Conservation (phyloP, 2,329 filamentous ascomycete genomes). For the Venturia effusa region DNA sequence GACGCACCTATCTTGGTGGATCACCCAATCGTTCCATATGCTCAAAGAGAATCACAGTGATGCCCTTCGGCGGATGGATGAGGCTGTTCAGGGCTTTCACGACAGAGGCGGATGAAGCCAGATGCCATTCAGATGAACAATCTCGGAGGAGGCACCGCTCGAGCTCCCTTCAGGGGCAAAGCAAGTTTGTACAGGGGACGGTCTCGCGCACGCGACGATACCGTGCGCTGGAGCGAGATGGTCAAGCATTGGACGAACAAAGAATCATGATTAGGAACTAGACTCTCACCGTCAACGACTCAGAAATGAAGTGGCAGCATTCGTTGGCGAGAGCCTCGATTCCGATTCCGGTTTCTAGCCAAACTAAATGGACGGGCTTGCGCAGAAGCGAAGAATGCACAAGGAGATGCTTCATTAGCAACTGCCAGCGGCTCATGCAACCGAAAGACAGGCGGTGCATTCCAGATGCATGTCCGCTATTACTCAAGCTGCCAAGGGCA, state of each 20-base stretch:
- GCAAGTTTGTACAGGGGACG: not conserved
- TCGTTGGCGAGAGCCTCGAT: too few relatives aligned
- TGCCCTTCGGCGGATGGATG: not conserved
- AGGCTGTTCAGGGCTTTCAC: not conserved
- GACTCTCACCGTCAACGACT: too few relatives aligned
- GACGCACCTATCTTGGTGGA: too few relatives aligned
- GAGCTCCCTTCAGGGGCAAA: not conserved
- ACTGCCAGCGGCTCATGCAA: not conserved
- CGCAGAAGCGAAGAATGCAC: not conserved
- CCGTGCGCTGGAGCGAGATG: not conserved
- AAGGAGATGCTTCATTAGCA: not conserved
- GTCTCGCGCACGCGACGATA: not conserved
- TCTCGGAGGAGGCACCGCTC: not conserved
- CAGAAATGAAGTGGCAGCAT: too few relatives aligned
- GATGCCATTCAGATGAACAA: not conserved
- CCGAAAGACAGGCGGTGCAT: not conserved
- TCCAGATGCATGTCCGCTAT: too few relatives aligned
- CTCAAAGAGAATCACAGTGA: not conserved
- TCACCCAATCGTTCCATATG: not conserved
- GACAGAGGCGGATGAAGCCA: not conserved
- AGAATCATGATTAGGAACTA: too few relatives aligned
- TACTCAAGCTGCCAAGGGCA: not conserved
- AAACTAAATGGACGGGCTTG: not conserved
- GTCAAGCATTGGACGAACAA: too few relatives aligned
- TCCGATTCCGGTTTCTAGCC: too few relatives aligned